phyloP scores from a whole-genome alignment of 1,284 basidiomycete genomes.

The Thelephora terrestris region DNA sequence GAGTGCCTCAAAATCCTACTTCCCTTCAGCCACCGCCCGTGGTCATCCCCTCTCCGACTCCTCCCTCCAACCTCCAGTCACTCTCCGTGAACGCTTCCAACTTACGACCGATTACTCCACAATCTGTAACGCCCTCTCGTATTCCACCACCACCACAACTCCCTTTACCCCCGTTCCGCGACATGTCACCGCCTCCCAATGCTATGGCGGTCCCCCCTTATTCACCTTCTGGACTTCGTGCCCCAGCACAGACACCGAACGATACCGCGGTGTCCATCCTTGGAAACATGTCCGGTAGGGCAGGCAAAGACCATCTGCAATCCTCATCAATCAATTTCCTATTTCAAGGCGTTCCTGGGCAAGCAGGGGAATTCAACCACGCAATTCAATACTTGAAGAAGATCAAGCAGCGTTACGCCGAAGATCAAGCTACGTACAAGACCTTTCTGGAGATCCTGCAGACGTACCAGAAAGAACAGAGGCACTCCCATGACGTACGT shows the following conservation, averaged over 20 bases:
- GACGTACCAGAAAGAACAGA: constrained; percentile 93
- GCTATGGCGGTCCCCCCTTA: neutral
- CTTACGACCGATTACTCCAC: constrained; percentile 20
- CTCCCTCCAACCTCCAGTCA: constrained; percentile 16
- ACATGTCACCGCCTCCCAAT: neutral
- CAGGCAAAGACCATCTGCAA: constrained; percentile 18
- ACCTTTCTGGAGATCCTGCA: constrained; percentile 97
- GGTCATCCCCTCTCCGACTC: constrained; percentile 13
- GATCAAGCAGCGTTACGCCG: constrained; percentile 92
- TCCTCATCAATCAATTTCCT: neutral
- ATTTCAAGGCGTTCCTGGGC: constrained; percentile 10
- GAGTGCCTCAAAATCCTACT: constrained; percentile 19
- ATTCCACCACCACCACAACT: constrained; percentile 9
- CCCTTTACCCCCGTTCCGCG: constrained; percentile 6
- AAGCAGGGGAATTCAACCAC: constrained; percentile 82
- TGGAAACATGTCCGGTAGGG: constrained; percentile 41
- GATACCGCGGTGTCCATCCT: constrained; percentile 53
- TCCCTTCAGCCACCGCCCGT: constrained; percentile 11
- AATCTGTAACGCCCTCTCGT: constrained; percentile 10
- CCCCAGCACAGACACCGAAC: constrained; percentile 16
- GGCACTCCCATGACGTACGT: constrained; percentile 80
- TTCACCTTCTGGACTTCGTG: constrained; percentile 13
- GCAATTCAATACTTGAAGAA: constrained; percentile 98
- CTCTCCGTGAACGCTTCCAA: constrained; percentile 22
- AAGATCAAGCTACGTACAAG: constrained; percentile 94